Evolutionary conservation across 1,139 yeast genomes (phyloP).

Genomic region (Diutina sp.): DNA sequence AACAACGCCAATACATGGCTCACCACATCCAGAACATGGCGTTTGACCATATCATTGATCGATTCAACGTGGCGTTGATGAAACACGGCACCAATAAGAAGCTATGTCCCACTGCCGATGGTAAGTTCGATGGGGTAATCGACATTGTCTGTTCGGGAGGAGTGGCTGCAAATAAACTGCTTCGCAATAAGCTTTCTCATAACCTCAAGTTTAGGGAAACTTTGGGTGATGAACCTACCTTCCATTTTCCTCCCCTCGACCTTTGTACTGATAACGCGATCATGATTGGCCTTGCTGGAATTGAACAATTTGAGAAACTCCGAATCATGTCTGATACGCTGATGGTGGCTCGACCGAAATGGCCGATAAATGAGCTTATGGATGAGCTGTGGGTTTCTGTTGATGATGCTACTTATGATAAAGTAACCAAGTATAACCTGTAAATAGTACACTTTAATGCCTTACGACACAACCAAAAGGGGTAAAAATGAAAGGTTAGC

Average conservation of each 20-base stretch:
- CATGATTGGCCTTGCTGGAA: constrained; percentile 97
- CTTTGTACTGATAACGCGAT: constrained; percentile 92
- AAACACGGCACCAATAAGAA: constrained; percentile 16
- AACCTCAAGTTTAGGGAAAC: constrained; percentile 13
- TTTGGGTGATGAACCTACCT: constrained; percentile 6
- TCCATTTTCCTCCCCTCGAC: constrained; percentile 56
- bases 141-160: constrained; percentile 87
- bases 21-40: constrained; percentile 50
- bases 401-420: constrained; percentile 1
- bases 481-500: no score
- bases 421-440: background rate
- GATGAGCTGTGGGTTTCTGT: constrained; percentile 34
- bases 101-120: constrained; percentile 11
- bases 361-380: constrained; percentile 53
- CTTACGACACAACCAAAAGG: background rate
- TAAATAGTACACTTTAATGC: background rate
- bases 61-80: constrained; percentile 40
- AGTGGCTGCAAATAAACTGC: constrained; percentile 62
- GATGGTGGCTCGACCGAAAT: constrained; percentile 51
- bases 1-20: constrained; percentile 33
- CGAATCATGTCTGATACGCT: constrained; percentile 34
- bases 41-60: constrained; percentile 59
- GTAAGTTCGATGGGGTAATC: constrained; percentile 27
- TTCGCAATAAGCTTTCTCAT: constrained; percentile 33
- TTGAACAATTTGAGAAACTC: constrained; percentile 58